Base-by-base conservation (phyloP, 768 basidiomycete genomes). In the Lepiota brunneoincarnata region DNA sequence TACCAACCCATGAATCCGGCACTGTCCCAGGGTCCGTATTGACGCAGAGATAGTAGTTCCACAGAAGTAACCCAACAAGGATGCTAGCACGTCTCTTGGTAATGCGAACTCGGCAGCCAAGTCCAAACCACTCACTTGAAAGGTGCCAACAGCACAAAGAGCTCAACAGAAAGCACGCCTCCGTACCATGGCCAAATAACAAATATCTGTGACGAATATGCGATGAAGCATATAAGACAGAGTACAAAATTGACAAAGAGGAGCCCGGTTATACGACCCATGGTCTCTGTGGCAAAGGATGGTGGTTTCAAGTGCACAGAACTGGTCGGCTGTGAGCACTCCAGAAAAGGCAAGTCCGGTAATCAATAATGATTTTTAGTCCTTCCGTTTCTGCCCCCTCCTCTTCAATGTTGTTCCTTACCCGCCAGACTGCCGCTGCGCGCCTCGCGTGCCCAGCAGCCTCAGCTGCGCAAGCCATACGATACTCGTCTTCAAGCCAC, bases 181-280 rank as follows among this genome's bases (percentile, higher is more conserved):
- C 93, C 91, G 63, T 95, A 96, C 92, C 92, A 97, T 18, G 93
- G 93, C 92, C 79, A 81, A 66, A 97, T 84, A 56, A 98, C 77
- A 71, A 90, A 94, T 61, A 93, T 79, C 68, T 98, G 96, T 2
- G 88, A 84, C 5, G 90, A 87, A 67, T 92, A 91, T 2, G 91
- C 82, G 59, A 98, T 93, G 69, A 98, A 98, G 48, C 75, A 80
- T 40, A 93, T 92, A 34, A 93, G 78, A 61, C 75, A 75, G 48
- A 88, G 76, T 55, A 89, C 88, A 60, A 83, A 76, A 61, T 78
- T 75, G 66, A 93, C 86, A 61, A 85, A 72, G 54, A 93, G 70
- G 46, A 79, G 72, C 24, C 85, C 85, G 54, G 39, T 39, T n/a
- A 54, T 54, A 38, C 53, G 53, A 3, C 46, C 53, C 53, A 54